Evolutionary conservation across 306 rosid genomes (phyloP), one percentile per base, ranked within the genome.

Genomic region (Cicer cuneatum): DNA sequence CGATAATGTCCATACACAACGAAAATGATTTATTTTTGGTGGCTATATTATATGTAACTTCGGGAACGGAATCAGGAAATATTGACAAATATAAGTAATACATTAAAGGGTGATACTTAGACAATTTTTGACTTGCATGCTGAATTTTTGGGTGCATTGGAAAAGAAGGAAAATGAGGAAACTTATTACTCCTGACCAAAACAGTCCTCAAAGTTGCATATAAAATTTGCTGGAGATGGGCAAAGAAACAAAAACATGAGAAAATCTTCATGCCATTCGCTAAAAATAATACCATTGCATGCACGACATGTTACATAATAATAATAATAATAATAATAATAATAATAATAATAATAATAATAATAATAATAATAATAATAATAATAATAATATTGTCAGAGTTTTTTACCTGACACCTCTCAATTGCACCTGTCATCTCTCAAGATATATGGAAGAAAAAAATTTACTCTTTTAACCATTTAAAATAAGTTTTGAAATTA

Each of bases 1-100:
- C 40, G 11, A 35, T 51, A 11, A 24, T 24, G 51, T 66, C 73
- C 42, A 39, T 61, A 42, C 72, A 62, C 64, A 13, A 48, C 29
- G 60, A 70, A 63, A 51, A 46, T 43, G n/a, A 45, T 64, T 40
- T 74, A 1, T 54, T 62, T 54, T 54, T 39, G 42, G 51, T 38
- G 24, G 37, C 76, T 60, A 62, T 71, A 73, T 53, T 60, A 42
- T 60, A 42, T 68, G 76, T 35, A 3, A 58, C 16, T 58, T 58
- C 64, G 13, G 8, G 12, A 15, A 16, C 15, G 1, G 8, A 58
- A 58, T 24, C 9, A 11, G 4, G 9, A 11, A 58, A 12, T 56
- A 58, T 58, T 58, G 19, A 48, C 19, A 48, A 48, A n/a, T 48
- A n/a, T 6, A 48, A 48, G n/a, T 14, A 48, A 49, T 29, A 29